phyloP scores from a whole-genome alignment of 169 alveolate genomes.

The Babesia ovata region DNA sequence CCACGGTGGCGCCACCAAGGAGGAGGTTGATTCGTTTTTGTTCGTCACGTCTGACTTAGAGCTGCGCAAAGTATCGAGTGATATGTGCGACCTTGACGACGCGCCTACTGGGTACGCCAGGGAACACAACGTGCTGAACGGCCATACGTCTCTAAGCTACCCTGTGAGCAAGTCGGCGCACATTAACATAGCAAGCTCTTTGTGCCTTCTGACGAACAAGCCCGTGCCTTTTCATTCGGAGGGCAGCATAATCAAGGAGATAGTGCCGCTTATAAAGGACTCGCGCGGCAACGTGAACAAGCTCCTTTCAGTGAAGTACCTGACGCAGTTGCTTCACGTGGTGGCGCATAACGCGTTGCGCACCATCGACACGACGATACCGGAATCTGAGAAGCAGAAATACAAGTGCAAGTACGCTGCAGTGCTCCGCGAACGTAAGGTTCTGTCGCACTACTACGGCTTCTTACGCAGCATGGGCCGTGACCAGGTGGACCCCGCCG shows the following conservation, averaged over 20 bases:
- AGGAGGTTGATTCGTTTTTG: constrained; percentile 62
- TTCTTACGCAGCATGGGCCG: constrained; percentile 45
- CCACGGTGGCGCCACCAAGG: constrained; percentile 71
- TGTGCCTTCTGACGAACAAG: constrained; percentile 28
- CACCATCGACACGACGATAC: constrained; percentile 36
- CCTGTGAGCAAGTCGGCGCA: constrained; percentile 16
- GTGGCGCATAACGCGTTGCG: constrained; percentile 36
- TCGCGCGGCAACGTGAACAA: constrained; percentile 31
- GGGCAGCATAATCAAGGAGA: constrained; percentile 30
- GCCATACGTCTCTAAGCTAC: constrained; percentile 24
- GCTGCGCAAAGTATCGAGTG: constrained; percentile 5
- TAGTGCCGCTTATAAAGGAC: constrained; percentile 47
- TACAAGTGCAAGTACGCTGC: not conserved
- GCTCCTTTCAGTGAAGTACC: constrained; percentile 28
- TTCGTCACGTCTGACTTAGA: constrained; percentile 29
- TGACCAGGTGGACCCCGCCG: constrained; percentile 5
- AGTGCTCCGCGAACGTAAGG: constrained; percentile 9
- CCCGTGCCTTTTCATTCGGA: constrained; percentile 55
- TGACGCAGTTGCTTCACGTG: constrained; percentile 51
- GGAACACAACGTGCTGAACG: constrained; percentile 53
- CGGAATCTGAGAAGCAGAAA: constrained; percentile 6
- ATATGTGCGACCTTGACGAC: constrained; percentile 22
- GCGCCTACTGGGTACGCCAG: constrained; percentile 49
- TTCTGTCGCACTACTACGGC: constrained; percentile 22
- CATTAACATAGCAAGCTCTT: constrained; percentile 21